A percentile compares a stretch with the other conserved stretches of the same genome.
Evolutionary conservation across 345 rosid genomes (phyloP).

Genomic region (Luvunga scandens): DNA sequence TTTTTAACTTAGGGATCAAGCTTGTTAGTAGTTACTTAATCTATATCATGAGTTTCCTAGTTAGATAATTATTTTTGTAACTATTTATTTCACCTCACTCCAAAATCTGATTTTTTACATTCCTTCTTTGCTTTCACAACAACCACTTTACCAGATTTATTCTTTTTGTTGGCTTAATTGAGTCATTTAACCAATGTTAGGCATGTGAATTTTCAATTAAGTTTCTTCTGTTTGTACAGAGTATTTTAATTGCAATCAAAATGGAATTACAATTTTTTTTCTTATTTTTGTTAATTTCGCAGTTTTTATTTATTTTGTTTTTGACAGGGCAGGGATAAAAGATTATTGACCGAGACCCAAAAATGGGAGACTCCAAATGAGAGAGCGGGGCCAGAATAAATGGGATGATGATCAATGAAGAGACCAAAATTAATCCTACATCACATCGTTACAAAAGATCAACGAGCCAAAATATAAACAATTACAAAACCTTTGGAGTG

Average conservation of each 20-base stretch:
- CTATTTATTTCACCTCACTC: constrained; percentile 10
- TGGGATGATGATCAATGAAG: neutral
- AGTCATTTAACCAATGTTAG: neutral
- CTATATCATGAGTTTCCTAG: constrained; percentile 11
- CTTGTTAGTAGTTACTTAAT: constrained; percentile 25
- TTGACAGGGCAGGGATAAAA: neutral
- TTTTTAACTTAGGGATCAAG: constrained; percentile 21
- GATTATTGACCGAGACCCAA: neutral
- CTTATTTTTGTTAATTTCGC: no score
- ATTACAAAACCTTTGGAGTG: neutral
- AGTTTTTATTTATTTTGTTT: neutral
- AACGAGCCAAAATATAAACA: neutral
- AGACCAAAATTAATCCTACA: neutral
- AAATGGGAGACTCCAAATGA: neutral
- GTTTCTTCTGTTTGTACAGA: neutral
- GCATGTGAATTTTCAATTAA: neutral
- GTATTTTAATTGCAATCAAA: neutral
- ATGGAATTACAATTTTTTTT: neutral
- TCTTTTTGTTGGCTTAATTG: neutral
- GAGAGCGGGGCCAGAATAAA: neutral
- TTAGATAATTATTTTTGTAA: constrained; percentile 18
- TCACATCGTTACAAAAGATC: neutral
- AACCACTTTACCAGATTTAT: neutral
- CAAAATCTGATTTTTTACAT: neutral
- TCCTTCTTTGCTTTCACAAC: neutral